These are phyloP conservation scores for Suillus hirtellus DNA, from an alignment of 768 basidiomycete species.

Conservation along the genomic window DNA sequence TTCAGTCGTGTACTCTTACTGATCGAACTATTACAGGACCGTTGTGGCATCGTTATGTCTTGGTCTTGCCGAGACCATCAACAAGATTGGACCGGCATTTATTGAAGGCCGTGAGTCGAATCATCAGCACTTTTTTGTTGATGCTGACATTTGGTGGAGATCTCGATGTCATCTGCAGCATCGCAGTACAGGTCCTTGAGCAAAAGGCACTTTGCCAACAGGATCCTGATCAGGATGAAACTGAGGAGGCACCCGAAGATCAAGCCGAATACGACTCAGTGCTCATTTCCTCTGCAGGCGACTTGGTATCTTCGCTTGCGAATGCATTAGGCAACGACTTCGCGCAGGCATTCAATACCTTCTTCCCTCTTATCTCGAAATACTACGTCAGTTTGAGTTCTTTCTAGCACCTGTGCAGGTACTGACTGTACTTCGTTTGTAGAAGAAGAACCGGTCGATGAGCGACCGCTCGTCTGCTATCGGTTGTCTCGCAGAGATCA, in stretches of 20 bases:
- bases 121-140: not conserved
- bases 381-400: slow-evolving; percentile 71
- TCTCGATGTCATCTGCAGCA: slow-evolving; percentile 74
- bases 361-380: slow-evolving; percentile 87
- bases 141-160: slow-evolving; percentile 41
- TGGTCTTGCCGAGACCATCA: slow-evolving; percentile 88
- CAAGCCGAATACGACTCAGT: slow-evolving; percentile 97
- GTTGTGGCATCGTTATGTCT: slow-evolving; percentile 89
- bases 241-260: slow-evolving; percentile 82
- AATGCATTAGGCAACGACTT: slow-evolving; percentile 86
- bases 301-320: slow-evolving; percentile 89
- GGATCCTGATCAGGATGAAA: slow-evolving; percentile 90
- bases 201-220: slow-evolving; percentile 96
- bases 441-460: slow-evolving; percentile 85
- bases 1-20: slow-evolving; percentile 16
- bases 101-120: slow-evolving; percentile 67
- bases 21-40: slow-evolving; percentile 46
- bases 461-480: slow-evolving; percentile 93
- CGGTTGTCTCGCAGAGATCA: slow-evolving; percentile 93
- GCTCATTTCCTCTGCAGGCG: slow-evolving; percentile 89
- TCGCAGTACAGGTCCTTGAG: slow-evolving; percentile 84
- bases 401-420: not conserved
- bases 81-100: slow-evolving; percentile 87
- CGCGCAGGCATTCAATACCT: slow-evolving; percentile 74
- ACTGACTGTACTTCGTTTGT: slow-evolving; percentile 9